Evolutionary conservation across 345 rosid genomes (phyloP).

Genomic region (Eucalyptus curtisii): DNA sequence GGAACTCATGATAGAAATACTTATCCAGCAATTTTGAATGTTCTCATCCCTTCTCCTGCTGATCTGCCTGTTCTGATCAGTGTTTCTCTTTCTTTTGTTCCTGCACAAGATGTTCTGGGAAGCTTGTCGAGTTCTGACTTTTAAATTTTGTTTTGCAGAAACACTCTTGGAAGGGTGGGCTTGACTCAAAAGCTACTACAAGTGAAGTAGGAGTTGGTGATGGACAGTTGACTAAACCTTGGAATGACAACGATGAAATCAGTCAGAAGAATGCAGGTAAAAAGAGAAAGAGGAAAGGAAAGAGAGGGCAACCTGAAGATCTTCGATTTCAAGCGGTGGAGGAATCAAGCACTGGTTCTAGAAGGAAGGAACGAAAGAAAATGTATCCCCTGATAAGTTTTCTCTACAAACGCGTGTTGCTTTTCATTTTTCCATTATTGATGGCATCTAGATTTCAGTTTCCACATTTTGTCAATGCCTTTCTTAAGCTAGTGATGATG

Average conservation of each 20-base stretch:
- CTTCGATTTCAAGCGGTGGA: slow-evolving; percentile 48
- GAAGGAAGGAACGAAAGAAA: slow-evolving; percentile 31
- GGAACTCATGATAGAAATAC: background rate
- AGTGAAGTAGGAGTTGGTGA: slow-evolving; percentile 7
- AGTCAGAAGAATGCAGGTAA: slow-evolving; percentile 4
- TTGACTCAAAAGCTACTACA: background rate
- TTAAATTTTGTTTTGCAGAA: background rate
- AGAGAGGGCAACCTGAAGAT: slow-evolving; percentile 51
- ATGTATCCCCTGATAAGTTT: background rate
- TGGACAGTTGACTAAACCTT: background rate
- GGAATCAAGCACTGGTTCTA: slow-evolving; percentile 20
- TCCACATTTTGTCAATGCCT: background rate
- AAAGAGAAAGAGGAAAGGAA: slow-evolving; percentile 58
- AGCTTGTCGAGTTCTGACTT: background rate
- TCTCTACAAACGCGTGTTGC: background rate
- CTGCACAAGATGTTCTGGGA: background rate
- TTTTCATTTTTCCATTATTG: background rate
- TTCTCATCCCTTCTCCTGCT: background rate
- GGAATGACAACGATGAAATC: background rate
- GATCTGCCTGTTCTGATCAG: background rate
- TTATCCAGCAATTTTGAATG: background rate
- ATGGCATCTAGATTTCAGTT: background rate
- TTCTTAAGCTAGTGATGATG: background rate
- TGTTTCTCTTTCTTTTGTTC: background rate
- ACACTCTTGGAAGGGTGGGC: background rate